These are phyloP conservation scores for Ganoderma sp. DNA, from an alignment of 1,284 basidiomycete species.

Conservation along the genomic window DNA sequence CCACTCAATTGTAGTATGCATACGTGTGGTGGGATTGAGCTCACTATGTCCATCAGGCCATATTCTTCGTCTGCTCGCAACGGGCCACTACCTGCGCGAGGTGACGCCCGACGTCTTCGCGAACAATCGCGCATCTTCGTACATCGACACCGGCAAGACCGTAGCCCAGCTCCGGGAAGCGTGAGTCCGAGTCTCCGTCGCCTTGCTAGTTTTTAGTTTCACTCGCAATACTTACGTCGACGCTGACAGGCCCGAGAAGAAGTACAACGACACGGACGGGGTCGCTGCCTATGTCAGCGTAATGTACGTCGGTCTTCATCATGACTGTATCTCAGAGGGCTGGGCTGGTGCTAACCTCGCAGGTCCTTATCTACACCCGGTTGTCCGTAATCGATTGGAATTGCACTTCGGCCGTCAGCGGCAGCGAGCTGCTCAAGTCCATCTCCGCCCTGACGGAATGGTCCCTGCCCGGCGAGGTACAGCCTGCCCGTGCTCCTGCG, in stretches of 20 bases:
- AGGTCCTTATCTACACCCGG: no score
- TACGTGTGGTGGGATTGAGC: not conserved
- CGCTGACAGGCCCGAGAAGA: conserved; percentile 29
- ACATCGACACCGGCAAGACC: conserved; percentile 64
- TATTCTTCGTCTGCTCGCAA: conserved; percentile 39
- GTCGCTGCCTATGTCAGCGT: conserved; percentile 33
- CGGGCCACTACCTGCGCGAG: conserved; percentile 39
- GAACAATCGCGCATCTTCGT: conserved; percentile 40
- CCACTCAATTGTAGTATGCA: not conserved
- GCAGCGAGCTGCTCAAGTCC: conserved; percentile 24
- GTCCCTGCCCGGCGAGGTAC: conserved; percentile 17
- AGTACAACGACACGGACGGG: conserved; percentile 37
- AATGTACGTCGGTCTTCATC: not conserved
- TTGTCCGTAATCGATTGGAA: no score
- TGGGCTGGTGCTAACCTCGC: not conserved
- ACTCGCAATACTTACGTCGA: no score
- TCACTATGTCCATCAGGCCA: conserved; percentile 28
- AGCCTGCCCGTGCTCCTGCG: no score
- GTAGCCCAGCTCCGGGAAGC: conserved; percentile 42
- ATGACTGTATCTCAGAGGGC: no score
- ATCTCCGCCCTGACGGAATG: conserved; percentile 26
- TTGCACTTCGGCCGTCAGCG: conserved; percentile 29
- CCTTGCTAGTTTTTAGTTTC: not conserved
- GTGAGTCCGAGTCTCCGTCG: conserved; percentile 30
- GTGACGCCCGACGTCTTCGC: conserved; percentile 41